Evolutionary conservation across 805 yeast genomes (phyloP).

Genomic region (Yarrowia osloensis): DNA sequence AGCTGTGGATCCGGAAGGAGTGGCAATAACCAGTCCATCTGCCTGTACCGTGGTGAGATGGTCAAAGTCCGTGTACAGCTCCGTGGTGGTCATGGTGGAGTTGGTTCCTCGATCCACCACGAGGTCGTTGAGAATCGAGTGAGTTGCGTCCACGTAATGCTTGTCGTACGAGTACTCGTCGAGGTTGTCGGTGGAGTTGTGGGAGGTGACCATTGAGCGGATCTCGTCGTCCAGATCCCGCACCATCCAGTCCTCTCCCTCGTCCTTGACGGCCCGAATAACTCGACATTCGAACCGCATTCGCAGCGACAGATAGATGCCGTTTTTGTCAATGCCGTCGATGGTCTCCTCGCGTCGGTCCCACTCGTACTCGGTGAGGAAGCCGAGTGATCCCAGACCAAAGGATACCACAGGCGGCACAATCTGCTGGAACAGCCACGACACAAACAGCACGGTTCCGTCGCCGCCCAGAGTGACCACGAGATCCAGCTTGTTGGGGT

Average conservation of each 20-base stretch:
- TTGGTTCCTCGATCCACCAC: slow-evolving; percentile 57
- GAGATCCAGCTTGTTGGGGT: slow-evolving; percentile 56
- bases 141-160: slow-evolving; percentile 42
- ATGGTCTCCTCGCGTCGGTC: slow-evolving; percentile 45
- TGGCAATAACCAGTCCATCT: slow-evolving; percentile 64
- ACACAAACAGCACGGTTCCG: slow-evolving; percentile 89
- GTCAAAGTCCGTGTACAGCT: slow-evolving; percentile 52
- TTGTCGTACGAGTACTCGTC: slow-evolving; percentile 33
- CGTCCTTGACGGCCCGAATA: slow-evolving; percentile 42
- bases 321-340: slow-evolving; percentile 45
- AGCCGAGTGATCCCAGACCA: slow-evolving; percentile 89
- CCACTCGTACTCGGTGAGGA: slow-evolving; percentile 71
- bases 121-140: slow-evolving; percentile 53
- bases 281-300: slow-evolving; percentile 56
- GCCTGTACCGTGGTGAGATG: slow-evolving; percentile 63
- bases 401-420: slow-evolving; percentile 94
- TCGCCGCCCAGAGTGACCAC: slow-evolving; percentile 89
- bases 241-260: slow-evolving; percentile 32
- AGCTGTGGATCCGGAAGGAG: slow-evolving; percentile 80
- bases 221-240: slow-evolving; percentile 39
- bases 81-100: slow-evolving; percentile 54
- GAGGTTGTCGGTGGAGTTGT: slow-evolving; percentile 14
- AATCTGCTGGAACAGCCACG: slow-evolving; percentile 75
- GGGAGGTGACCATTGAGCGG: slow-evolving; percentile 13
- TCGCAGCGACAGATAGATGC: slow-evolving; percentile 52